A percentile compares a stretch with the other conserved stretches of the same genome.
Evolutionary conservation across 1,284 basidiomycete genomes (phyloP).

Genomic region (Polyporus tsugae): DNA sequence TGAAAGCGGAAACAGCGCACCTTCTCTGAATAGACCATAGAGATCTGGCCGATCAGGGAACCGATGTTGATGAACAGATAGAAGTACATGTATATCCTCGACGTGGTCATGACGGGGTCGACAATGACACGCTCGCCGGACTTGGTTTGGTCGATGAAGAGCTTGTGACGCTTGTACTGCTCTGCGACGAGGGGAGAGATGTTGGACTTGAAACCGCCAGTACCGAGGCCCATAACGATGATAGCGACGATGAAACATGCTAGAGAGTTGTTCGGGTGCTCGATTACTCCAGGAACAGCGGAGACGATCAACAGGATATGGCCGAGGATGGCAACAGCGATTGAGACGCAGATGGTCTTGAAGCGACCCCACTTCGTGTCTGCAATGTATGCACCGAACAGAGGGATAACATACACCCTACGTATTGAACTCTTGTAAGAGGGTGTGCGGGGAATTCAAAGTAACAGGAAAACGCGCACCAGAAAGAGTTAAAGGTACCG

Average conservation of each 20-base stretch:
- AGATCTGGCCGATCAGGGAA: conserved; percentile 73
- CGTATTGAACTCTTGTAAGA: background rate
- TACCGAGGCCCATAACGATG: conserved; percentile 68
- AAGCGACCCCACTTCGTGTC: conserved; percentile 80
- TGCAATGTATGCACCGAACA: conserved; percentile 78
- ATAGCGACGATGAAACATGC: conserved; percentile 73
- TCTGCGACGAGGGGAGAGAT: conserved; percentile 84
- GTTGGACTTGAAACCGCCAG: conserved; percentile 86
- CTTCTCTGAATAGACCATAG: conserved; percentile 80
- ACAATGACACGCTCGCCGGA: conserved; percentile 83
- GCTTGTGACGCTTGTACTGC: conserved; percentile 68
- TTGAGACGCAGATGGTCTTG: conserved; percentile 72
- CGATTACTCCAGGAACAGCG: conserved; percentile 76
- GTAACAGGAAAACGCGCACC: conserved; percentile 45
- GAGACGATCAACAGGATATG: conserved; percentile 82
- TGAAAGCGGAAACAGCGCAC: conserved; percentile 39
- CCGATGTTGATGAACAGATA: conserved; percentile 86
- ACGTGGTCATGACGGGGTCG: conserved; percentile 78
- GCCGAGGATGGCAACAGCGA: conserved; percentile 65
- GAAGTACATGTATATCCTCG: conserved; percentile 83
- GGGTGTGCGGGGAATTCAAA: background rate
- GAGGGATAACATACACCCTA: conserved; percentile 66
- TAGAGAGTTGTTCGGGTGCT: conserved; percentile 60
- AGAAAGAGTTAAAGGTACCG: conserved; percentile 70
- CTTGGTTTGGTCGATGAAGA: conserved; percentile 61